Conservation (phyloP, 192 early-diverging fungal genomes). For the Umbelopsis sp. region DNA sequence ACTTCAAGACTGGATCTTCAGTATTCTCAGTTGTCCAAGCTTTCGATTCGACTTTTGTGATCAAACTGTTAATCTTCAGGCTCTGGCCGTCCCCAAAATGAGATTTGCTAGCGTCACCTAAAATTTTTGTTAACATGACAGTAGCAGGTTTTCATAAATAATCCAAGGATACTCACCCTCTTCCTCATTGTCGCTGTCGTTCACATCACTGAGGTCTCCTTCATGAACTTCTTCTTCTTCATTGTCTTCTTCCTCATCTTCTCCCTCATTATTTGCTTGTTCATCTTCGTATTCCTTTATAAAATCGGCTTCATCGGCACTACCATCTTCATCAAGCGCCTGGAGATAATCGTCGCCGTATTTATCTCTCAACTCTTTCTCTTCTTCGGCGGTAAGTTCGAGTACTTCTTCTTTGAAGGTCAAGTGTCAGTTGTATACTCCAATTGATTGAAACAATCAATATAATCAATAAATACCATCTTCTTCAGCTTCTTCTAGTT, state of each 20-base stretch:
- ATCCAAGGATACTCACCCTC: background rate
- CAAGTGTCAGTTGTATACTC: background rate
- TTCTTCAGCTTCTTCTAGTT: slow-evolving; percentile 25
- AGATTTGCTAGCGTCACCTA: slow-evolving; percentile 30
- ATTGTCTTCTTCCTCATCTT: slow-evolving; percentile 34
- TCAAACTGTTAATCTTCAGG: slow-evolving; percentile 25
- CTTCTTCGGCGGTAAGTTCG: slow-evolving; percentile 9
- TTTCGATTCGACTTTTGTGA: slow-evolving; percentile 40
- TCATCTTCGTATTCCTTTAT: slow-evolving; percentile 41
- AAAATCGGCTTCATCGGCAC: slow-evolving; percentile 38
- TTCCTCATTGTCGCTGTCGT: slow-evolving; percentile 21
- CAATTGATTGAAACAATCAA: background rate
- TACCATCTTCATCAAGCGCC: slow-evolving; percentile 26
- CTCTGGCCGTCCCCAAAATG: slow-evolving; percentile 44
- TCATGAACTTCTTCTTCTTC: slow-evolving; percentile 17
- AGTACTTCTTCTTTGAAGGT: background rate
- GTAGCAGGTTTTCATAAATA: background rate
- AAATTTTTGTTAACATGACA: background rate
- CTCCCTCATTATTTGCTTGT: slow-evolving; percentile 30
- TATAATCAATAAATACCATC: background rate
- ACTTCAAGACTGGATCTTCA: slow-evolving; percentile 37
- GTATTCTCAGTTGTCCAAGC: slow-evolving; percentile 33
- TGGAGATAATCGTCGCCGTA: slow-evolving; percentile 8
- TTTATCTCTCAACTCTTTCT: background rate
- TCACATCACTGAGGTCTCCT: slow-evolving; percentile 39